Percentiles rank a stretch among this genome's conserved stretches.
These are phyloP conservation scores for Jacaranda mimosifolia DNA, from an alignment of 257 asterid species.

Conservation along the genomic window DNA sequence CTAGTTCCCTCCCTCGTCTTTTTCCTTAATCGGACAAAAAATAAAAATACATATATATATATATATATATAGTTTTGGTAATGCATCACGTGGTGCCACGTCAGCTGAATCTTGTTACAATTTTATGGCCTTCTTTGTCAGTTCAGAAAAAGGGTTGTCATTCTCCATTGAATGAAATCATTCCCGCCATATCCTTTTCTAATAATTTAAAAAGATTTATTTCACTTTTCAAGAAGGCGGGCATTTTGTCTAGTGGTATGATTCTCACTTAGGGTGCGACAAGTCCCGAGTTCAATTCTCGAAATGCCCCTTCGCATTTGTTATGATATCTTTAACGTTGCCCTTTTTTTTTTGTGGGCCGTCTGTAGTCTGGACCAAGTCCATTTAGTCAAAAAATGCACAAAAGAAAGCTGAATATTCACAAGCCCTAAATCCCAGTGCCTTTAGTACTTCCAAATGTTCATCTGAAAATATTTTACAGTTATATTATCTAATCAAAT, in stretches of 20 bases:
- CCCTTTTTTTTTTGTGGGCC: not conserved
- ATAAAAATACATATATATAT: too few species aligned
- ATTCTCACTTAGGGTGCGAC: constrained; percentile 91
- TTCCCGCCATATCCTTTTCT: not conserved
- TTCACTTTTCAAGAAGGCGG: not conserved
- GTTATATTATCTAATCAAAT: too few species aligned
- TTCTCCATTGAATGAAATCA: not conserved
- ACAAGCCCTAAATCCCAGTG: too few species aligned
- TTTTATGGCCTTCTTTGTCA: not conserved
- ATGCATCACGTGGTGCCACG: not conserved
- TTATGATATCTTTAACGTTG: too few species aligned
- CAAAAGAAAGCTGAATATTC: too few species aligned
- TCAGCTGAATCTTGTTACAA: not conserved
- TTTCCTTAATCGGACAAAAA: not conserved
- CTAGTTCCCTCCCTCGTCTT: constrained; percentile 31
- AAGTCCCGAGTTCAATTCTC: constrained; percentile 92
- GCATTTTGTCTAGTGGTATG: constrained; percentile 88
- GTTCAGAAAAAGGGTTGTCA: not conserved
- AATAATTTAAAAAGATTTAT: not conserved
- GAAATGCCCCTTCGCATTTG: constrained; percentile 62
- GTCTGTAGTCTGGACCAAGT: not conserved
- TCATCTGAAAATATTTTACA: too few species aligned
- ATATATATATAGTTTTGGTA: not conserved
- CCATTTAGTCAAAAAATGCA: too few species aligned
- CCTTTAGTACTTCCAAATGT: too few species aligned